phyloP scores from a whole-genome alignment of 2,329 filamentous ascomycete genomes.

The Fusarium piperis region DNA sequence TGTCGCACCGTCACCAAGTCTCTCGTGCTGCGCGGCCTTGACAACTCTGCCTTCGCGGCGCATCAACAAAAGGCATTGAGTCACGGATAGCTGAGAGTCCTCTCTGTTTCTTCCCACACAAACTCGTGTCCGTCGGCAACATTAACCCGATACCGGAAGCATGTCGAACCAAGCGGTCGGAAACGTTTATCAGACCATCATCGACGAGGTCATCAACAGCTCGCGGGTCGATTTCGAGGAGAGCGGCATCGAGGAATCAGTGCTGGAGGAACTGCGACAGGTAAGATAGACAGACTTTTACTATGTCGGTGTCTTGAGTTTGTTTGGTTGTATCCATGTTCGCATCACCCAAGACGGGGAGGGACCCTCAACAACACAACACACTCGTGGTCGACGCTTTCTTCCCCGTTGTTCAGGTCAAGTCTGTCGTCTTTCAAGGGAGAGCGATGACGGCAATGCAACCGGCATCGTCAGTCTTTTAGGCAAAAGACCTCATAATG shows the following conservation, averaged over 20 bases:
- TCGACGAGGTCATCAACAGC: constrained; percentile 87
- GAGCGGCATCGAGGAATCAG: constrained; percentile 87
- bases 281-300: constrained; percentile 64
- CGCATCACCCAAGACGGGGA: constrained; percentile 34
- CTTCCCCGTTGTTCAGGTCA: neutral
- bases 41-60: constrained; percentile 5
- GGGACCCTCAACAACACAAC: constrained; percentile 23
- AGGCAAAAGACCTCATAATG: constrained; percentile 11
- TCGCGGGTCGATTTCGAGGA: constrained; percentile 97
- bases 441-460: neutral
- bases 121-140: neutral
- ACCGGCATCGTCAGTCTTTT: neutral
- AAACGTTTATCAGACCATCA: constrained; percentile 80
- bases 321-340: constrained; percentile 2
- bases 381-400: constrained; percentile 23
- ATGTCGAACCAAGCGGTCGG: constrained; percentile 75
- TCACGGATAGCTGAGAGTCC: neutral
- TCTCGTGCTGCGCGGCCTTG: neutral
- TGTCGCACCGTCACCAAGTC: neutral
- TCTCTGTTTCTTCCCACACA: constrained; percentile 1
- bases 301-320: constrained; percentile 8
- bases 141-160: constrained; percentile 34
- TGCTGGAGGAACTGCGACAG: constrained; percentile 86
- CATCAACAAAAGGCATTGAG: constrained; percentile 8
- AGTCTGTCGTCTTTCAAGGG: neutral